These are phyloP conservation scores for Phytophthora megakarya DNA, from an alignment of 352 stramenopile species.

Conservation along the genomic window DNA sequence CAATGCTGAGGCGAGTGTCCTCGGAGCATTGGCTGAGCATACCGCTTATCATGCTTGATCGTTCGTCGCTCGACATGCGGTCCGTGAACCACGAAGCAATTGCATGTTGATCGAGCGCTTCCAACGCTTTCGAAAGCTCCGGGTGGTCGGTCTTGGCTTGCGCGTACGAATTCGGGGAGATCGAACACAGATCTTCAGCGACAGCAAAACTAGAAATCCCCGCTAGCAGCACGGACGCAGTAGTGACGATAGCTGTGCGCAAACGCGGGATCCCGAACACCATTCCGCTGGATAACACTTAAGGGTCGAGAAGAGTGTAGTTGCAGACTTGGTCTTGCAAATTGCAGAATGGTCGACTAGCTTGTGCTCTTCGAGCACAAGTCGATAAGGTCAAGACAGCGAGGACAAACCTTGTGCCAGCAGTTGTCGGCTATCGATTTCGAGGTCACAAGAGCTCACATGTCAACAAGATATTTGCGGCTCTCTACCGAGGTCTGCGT, in stretches of 20 bases:
- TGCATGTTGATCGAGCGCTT: slow-evolving; percentile 41
- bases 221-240: slow-evolving; percentile 9
- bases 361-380: slow-evolving; percentile 12
- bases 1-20: slow-evolving; percentile 46
- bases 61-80: slow-evolving; percentile 30
- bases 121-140: slow-evolving; percentile 35
- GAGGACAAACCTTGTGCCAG: neutral
- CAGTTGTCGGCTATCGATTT: neutral
- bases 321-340: slow-evolving; percentile 15
- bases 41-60: slow-evolving; percentile 25
- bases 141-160: slow-evolving; percentile 43
- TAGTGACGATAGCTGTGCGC: slow-evolving; percentile 1
- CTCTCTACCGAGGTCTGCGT: slow-evolving; percentile 10
- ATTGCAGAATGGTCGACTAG: slow-evolving; percentile 27
- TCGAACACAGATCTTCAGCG: slow-evolving; percentile 40
- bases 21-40: slow-evolving; percentile 40
- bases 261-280: slow-evolving; percentile 9
- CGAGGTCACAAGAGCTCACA: neutral
- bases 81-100: slow-evolving; percentile 65
- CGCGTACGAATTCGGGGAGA: slow-evolving; percentile 31
- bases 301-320: slow-evolving; percentile 3
- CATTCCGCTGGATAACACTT: slow-evolving; percentile 13
- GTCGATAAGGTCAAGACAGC: neutral
- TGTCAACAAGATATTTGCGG: neutral
- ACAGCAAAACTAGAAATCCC: neutral